A percentile compares a stretch with the other conserved stretches of the same genome.
These are phyloP conservation scores for Zizania palustris DNA, from an alignment of 202 grass and related monocot species.

Conservation along the genomic window DNA sequence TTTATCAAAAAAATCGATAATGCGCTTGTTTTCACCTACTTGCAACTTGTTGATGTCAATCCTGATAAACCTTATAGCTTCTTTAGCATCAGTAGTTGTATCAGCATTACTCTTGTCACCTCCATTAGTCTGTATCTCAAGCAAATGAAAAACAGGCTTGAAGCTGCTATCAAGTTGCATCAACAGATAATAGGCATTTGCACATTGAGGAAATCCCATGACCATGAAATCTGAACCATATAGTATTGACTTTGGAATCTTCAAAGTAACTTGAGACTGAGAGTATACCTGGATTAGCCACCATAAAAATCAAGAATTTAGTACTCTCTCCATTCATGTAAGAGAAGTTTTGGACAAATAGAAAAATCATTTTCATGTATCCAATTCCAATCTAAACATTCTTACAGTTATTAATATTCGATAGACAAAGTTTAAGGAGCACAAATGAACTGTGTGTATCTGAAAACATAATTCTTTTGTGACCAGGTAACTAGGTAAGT, in stretches of 20 bases:
- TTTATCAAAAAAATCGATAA: slow-evolving; percentile 56
- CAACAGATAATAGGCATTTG: slow-evolving; percentile 82
- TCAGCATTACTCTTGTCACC: slow-evolving; percentile 51
- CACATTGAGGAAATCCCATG: slow-evolving; percentile 70
- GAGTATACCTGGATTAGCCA: slow-evolving; percentile 75
- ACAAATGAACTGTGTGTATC: background rate
- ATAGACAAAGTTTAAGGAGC: background rate
- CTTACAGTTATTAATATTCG: background rate
- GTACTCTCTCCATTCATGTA: background rate
- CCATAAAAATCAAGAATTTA: slow-evolving; percentile 38
- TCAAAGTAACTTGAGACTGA: slow-evolving; percentile 63
- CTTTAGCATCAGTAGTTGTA: slow-evolving; percentile 57
- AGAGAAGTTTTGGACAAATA: background rate
- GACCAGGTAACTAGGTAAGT: background rate
- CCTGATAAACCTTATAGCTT: slow-evolving; percentile 58
- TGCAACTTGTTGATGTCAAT: slow-evolving; percentile 70
- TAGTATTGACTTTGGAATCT: slow-evolving; percentile 68
- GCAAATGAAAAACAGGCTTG: slow-evolving; percentile 73
- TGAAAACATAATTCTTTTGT: background rate
- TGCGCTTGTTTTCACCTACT: slow-evolving; percentile 62
- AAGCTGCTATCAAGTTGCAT: slow-evolving; percentile 82
- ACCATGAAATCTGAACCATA: slow-evolving; percentile 70
- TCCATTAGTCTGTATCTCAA: slow-evolving; percentile 59
- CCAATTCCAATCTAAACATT: background rate
- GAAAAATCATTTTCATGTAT: background rate